phyloP scores from a whole-genome alignment of 139 green algal genomes.

The Chlorella sp. region DNA sequence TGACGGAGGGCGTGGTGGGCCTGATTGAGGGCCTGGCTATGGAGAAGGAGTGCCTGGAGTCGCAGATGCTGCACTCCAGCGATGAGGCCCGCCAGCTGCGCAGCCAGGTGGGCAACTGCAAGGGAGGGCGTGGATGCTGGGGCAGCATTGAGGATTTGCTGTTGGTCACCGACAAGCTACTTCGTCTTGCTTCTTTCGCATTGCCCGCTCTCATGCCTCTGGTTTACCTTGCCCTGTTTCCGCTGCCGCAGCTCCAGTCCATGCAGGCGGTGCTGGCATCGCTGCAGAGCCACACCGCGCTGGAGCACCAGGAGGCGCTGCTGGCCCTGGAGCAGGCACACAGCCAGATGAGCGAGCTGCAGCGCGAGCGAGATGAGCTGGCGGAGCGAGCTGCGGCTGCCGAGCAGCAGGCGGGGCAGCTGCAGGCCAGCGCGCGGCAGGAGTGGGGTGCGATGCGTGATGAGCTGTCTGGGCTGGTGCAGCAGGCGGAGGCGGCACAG shows the following conservation, averaged over 20 bases:
- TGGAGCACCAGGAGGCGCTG: slow-evolving; percentile 36
- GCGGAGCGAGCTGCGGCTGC: not conserved
- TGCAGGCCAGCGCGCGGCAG: not conserved
- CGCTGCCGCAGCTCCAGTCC: slow-evolving; percentile 23
- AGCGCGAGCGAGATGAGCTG: slow-evolving; percentile 23
- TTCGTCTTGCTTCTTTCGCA: not conserved
- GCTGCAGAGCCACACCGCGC: slow-evolving; percentile 23
- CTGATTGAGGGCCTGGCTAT: slow-evolving; percentile 31
- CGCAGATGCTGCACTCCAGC: slow-evolving; percentile 20
- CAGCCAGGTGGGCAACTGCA: slow-evolving; percentile 23
- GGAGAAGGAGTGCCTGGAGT: slow-evolving; percentile 33
- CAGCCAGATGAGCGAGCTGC: not conserved
- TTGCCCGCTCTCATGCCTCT: not conserved
- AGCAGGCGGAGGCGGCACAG: slow-evolving; percentile 29
- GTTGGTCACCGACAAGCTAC: no score
- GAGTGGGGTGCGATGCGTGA: slow-evolving; percentile 25
- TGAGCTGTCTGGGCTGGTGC: slow-evolving; percentile 23
- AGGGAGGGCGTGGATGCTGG: no score
- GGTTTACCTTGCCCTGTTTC: not conserved
- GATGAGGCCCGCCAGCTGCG: slow-evolving; percentile 18
- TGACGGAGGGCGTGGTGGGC: slow-evolving; percentile 30
- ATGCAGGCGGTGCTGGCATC: slow-evolving; percentile 16
- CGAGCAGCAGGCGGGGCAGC: not conserved
- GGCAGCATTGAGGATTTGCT: no score
- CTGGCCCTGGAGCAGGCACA: slow-evolving; percentile 25